phyloP scores from a whole-genome alignment of 2,329 filamentous ascomycete genomes.

The Colletotrichum lindemuthianum region DNA sequence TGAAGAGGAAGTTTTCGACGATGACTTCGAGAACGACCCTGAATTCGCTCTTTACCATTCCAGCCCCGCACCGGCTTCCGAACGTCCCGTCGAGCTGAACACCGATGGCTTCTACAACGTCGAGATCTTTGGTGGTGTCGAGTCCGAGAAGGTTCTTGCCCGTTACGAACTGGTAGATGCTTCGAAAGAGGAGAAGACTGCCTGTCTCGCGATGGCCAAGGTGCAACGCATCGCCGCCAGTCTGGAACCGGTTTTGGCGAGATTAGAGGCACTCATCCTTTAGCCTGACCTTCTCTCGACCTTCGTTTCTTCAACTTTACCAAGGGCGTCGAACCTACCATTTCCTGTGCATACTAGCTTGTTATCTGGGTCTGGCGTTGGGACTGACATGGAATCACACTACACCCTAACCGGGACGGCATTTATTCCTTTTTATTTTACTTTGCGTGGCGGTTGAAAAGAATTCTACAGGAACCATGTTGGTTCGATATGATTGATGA shows the following conservation, averaged over 20 bases:
- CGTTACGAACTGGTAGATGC: conserved; percentile 73
- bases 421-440: conserved; percentile 21
- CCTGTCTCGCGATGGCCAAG: conserved; percentile 57
- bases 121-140: conserved; percentile 63
- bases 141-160: conserved; percentile 71
- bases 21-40: conserved; percentile 71
- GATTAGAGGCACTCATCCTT: conserved; percentile 44
- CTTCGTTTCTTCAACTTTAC: conserved; percentile 14
- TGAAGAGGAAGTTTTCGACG: conserved; percentile 51
- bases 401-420: conserved; percentile 31
- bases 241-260: conserved; percentile 47
- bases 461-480: conserved; percentile 26
- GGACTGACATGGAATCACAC: conserved; percentile 20
- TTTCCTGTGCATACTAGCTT: conserved; percentile 37
- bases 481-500: conserved; percentile 35
- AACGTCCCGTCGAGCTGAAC: conserved; percentile 52
- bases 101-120: conserved; percentile 52
- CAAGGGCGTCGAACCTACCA: conserved; percentile 16
- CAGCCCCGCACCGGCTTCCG: conserved; percentile 40
- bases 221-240: conserved; percentile 60
- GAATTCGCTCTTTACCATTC: conserved; percentile 70
- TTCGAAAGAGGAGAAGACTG: conserved; percentile 57
- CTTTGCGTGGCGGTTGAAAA: conserved; percentile 30
- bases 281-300: conserved; percentile 8
- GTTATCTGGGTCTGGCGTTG: conserved; percentile 33